Conservation (phyloP, 106 monocot species). For the Allium sativum region DNA sequence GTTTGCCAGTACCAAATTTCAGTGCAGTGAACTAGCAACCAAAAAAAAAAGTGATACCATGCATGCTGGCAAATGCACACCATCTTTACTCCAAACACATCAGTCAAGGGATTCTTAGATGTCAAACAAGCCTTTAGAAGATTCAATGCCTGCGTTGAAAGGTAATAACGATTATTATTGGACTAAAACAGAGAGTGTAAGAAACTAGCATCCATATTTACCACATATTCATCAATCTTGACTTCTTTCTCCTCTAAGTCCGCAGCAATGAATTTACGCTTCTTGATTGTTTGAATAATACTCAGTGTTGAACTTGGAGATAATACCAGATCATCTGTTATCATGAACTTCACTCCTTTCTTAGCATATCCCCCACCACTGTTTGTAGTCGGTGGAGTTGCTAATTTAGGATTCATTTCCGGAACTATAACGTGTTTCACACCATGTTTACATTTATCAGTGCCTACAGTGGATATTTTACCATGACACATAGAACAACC, state of each 20-base stretch:
- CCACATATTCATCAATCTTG: neutral
- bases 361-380: neutral
- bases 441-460: neutral
- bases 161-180: too few relatives aligned
- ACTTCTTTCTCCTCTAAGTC: neutral
- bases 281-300: neutral
- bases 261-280: neutral
- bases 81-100: too few relatives aligned
- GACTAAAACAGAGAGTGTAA: too few relatives aligned
- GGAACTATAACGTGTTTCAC: neutral
- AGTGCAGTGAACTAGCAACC: too few relatives aligned
- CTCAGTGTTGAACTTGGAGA: neutral
- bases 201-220: neutral
- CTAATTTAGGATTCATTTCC: neutral
- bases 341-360: neutral
- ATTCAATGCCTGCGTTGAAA: too few relatives aligned
- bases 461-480: neutral
- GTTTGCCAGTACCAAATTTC: too few relatives aligned
- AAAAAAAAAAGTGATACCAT: too few relatives aligned
- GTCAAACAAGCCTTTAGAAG: too few relatives aligned
- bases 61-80: too few relatives aligned
- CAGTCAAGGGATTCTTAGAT: too few relatives aligned
- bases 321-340: neutral
- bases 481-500: neutral
- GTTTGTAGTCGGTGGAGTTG: neutral